Evolutionary conservation across 2,329 filamentous ascomycete species (phyloP), one percentile per base, ranked within the genome.

Genomic region (Arthrinium puccinioides): DNA sequence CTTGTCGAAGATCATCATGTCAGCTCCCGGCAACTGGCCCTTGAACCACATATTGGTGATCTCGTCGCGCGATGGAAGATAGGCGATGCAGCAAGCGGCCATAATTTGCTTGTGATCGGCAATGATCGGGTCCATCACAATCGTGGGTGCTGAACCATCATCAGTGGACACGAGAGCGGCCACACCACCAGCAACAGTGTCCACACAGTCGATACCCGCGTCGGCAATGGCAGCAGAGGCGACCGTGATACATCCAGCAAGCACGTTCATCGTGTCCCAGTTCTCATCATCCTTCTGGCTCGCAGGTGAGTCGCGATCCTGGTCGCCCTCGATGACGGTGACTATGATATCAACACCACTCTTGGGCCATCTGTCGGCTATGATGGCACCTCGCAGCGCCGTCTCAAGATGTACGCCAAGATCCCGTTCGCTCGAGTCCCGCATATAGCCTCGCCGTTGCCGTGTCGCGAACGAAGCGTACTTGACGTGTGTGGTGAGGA

Each of bases 331-430:
- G 14, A 98, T 70, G 33, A 98, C 80, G 1, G 88, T 96, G 33
- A 98, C 79, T 14, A 95, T 82, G 27, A 98, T 82, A 57, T 98
- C 92, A n/a, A 95, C 82, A 30, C 87, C 89, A 58, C 87, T 95
- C 69, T 98, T 98, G n/a, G 92, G 92, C 87, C 90, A 98, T 40
- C 90, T 74, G 57, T 96, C 89, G 11, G 87, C 88, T 54, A 97
- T 90, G 35, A 97, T 80, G 7, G 87, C 85, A 1, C 90, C 90
- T 23, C 88, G 77, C 35, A 98, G 70, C 19, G 92, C 89, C 13
- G 87, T 90, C 61, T 97, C 89, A 4, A 98, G 69, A 57, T 97
- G 90, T 9, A 89, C 84, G 10, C 87, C 87, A 2, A 98, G 72
- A 56, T 98, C 92, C 35, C 89, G 77, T 64, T 98, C 92, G 44